A percentile compares a stretch with the other conserved stretches of the same genome.
phyloP scores from a whole-genome alignment of 768 basidiomycete species.

The Paxillus involutus region DNA sequence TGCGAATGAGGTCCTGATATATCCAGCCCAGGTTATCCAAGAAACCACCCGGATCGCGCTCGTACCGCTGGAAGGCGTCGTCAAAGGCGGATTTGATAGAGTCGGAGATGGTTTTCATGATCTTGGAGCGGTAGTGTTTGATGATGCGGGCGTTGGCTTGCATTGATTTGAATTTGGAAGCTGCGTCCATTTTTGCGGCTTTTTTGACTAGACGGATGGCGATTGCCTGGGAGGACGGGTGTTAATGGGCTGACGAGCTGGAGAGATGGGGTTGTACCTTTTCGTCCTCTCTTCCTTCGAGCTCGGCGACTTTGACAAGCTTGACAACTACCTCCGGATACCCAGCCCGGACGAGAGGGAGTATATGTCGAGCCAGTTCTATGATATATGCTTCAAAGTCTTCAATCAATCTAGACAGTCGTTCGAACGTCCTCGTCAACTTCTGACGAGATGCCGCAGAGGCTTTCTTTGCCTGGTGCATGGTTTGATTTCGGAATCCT shows the following conservation, averaged over 20 bases:
- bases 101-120: conserved; percentile 75
- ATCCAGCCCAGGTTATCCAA: conserved; percentile 83
- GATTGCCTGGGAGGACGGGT: conserved; percentile 61
- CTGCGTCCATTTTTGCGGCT: conserved; percentile 88
- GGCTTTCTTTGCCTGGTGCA: conserved; percentile 90
- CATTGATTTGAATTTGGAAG: conserved; percentile 91
- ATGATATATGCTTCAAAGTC: conserved; percentile 86
- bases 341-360: conserved; percentile 77
- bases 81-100: conserved; percentile 76
- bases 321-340: conserved; percentile 87
- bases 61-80: conserved; percentile 58
- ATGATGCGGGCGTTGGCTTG: conserved; percentile 90
- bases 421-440: conserved; percentile 79
- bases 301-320: conserved; percentile 89
- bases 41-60: conserved; percentile 68
- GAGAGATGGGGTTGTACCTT: conserved; percentile 54
- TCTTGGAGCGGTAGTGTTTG: conserved; percentile 93
- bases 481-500: conserved; percentile 89
- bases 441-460: conserved; percentile 66
- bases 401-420: conserved; percentile 74
- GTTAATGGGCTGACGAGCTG: not conserved
- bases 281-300: conserved; percentile 92
- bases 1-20: conserved; percentile 92
- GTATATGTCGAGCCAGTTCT: conserved; percentile 72
- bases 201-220: conserved; percentile 94